phyloP scores from a whole-genome alignment of 2,329 filamentous ascomycete genomes.

The Cercospora berteroae region DNA sequence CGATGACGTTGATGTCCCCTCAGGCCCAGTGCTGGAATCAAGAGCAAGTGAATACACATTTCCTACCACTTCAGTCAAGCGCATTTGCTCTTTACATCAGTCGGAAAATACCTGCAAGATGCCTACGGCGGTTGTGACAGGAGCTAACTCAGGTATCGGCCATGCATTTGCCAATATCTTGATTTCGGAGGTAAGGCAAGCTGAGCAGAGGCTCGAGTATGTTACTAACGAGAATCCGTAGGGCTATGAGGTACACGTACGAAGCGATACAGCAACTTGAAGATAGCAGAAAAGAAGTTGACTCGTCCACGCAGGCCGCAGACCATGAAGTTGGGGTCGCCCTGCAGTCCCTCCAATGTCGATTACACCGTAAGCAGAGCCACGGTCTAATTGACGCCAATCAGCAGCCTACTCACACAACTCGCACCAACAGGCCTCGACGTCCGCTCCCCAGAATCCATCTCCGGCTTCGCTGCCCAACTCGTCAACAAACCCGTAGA shows the following conservation, averaged over 20 bases:
- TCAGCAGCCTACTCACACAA: neutral
- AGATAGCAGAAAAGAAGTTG: neutral
- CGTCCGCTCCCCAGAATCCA: slow-evolving; percentile 38
- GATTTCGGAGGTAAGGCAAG: slow-evolving; percentile 20
- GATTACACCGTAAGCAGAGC: slow-evolving; percentile 25
- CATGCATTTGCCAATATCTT: slow-evolving; percentile 27
- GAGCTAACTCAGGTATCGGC: slow-evolving; percentile 28
- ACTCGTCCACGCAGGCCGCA: slow-evolving; percentile 17
- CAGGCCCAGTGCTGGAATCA: neutral
- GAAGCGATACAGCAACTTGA: neutral
- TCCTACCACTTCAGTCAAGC: neutral
- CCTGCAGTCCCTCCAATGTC: slow-evolving; percentile 37
- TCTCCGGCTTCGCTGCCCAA: slow-evolving; percentile 36
- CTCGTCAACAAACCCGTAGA: slow-evolving; percentile 37
- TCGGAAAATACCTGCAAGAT: slow-evolving; percentile 6
- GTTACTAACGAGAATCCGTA: neutral
- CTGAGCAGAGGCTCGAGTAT: slow-evolving; percentile 6
- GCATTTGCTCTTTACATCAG: neutral
- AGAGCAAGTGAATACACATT: neutral
- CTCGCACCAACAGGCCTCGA: slow-evolving; percentile 32
- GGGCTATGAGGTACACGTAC: slow-evolving; percentile 29
- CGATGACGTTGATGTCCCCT: slow-evolving; percentile 2
- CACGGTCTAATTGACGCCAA: neutral
- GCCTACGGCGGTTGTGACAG: slow-evolving; percentile 26
- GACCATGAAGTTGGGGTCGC: slow-evolving; percentile 31